Evolutionary conservation across 2,329 filamentous ascomycete species (phyloP).

Genomic region (Talaromyces sp.): DNA sequence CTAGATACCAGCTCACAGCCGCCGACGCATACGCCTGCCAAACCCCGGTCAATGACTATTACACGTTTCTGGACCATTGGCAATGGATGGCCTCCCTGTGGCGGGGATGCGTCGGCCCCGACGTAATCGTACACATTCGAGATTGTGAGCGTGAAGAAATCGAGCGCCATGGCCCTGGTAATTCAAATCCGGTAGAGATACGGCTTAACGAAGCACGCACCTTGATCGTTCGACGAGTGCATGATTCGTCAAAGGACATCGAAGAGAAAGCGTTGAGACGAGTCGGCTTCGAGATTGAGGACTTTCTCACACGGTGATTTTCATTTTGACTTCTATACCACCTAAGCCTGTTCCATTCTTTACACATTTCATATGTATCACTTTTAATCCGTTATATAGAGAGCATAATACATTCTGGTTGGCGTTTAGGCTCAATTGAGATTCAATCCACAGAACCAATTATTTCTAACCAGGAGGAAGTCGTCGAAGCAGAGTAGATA

Average conservation of each 20-base stretch:
- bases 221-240: conserved; percentile 52
- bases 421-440: not conserved
- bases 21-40: conserved; percentile 71
- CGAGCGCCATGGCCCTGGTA: conserved; percentile 40
- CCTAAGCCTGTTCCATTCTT: not conserved
- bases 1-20: conserved; percentile 74
- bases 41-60: conserved; percentile 72
- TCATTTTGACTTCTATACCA: not conserved
- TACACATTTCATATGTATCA: not conserved
- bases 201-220: conserved; percentile 46
- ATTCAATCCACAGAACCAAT: not conserved
- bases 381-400: not conserved
- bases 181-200: conserved; percentile 53
- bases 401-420: conserved; percentile 1
- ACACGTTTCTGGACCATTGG: conserved; percentile 87
- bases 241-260: conserved; percentile 40
- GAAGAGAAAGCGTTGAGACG: conserved; percentile 70
- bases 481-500: not conserved
- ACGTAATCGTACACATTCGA: conserved; percentile 52
- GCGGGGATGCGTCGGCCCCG: conserved; percentile 79
- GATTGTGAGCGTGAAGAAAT: conserved; percentile 42
- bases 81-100: conserved; percentile 95
- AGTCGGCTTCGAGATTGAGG: conserved; percentile 81
- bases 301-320: conserved; percentile 56
- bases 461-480: not conserved